A percentile compares a stretch with the other conserved stretches of the same genome.
These are phyloP conservation scores for Pseudozyma thailandica DNA, from an alignment of 1,284 basidiomycete species.

Conservation along the genomic window DNA sequence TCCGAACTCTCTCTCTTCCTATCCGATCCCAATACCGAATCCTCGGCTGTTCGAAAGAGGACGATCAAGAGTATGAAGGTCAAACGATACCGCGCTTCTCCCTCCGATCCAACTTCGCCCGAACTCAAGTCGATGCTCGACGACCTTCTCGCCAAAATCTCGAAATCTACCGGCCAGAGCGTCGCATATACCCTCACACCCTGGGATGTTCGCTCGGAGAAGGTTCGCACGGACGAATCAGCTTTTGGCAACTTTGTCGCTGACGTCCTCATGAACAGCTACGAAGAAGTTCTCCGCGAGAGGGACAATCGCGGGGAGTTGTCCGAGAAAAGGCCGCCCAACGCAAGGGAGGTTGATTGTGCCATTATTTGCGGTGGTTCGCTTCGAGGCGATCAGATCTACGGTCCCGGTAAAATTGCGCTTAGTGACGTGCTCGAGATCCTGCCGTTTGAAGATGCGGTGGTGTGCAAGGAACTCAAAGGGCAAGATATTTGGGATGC, in stretches of 20 bases:
- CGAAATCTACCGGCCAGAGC: constrained; percentile 74
- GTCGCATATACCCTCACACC: constrained; percentile 78
- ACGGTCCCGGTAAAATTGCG: constrained; percentile 79
- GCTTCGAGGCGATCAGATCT: constrained; percentile 84
- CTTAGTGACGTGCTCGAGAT: constrained; percentile 87
- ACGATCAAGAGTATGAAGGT: constrained; percentile 77
- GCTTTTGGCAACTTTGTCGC: constrained; percentile 88
- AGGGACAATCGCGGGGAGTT: constrained; percentile 70
- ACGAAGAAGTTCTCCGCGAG: constrained; percentile 80
- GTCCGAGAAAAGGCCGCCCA: constrained; percentile 15
- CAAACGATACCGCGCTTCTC: constrained; percentile 75
- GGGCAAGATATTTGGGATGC: constrained; percentile 84
- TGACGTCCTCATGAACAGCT: constrained; percentile 84
- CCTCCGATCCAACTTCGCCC: constrained; percentile 75
- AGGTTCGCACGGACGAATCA: constrained; percentile 79
- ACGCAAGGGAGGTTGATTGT: constrained; percentile 50
- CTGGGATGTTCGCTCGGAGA: constrained; percentile 80
- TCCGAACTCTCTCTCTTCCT: constrained; percentile 79
- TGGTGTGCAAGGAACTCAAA: constrained; percentile 82
- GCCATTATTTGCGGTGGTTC: constrained; percentile 73
- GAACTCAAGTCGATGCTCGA: constrained; percentile 75
- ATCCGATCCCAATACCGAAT: constrained; percentile 71
- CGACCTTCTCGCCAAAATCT: constrained; percentile 78
- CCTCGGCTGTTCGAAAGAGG: constrained; percentile 75
- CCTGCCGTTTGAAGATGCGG: constrained; percentile 85